Percentiles rank a stretch among this genome's conserved stretches.
phyloP scores from a whole-genome alignment of 1,139 yeast species.

The Hanseniaspora gamundiae region DNA sequence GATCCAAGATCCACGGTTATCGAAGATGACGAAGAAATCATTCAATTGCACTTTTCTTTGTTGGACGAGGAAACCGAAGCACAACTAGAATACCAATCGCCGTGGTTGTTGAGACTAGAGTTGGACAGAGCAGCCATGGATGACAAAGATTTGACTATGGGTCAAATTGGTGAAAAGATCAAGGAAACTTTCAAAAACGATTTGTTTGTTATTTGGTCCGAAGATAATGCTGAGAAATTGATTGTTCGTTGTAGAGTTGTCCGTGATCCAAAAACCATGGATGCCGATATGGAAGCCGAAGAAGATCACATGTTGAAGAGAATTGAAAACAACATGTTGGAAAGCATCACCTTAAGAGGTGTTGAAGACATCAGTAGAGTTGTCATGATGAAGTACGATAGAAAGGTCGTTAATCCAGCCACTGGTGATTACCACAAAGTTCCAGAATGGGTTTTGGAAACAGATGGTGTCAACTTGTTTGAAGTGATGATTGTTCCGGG shows the following conservation, averaged over 20 bases:
- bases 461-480: constrained; percentile 94
- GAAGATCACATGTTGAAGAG: constrained; percentile 95
- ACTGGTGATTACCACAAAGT: constrained; percentile 81
- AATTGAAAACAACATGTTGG: constrained; percentile 93
- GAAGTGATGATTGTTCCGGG: constrained; percentile 95
- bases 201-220: constrained; percentile 96
- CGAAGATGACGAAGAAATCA: constrained; percentile 93
- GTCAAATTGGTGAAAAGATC: constrained; percentile 94
- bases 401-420: constrained; percentile 53
- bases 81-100: constrained; percentile 85
- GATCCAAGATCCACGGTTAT: constrained; percentile 94
- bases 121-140: constrained; percentile 98
- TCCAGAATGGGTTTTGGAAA: constrained; percentile 96
- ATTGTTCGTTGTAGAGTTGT: constrained; percentile 97
- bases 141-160: constrained; percentile 95
- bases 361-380: constrained; percentile 87
- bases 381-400: constrained; percentile 76
- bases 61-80: constrained; percentile 97
- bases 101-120: constrained; percentile 94
- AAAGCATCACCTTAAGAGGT: constrained; percentile 90
- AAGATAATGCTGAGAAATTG: constrained; percentile 95
- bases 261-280: constrained; percentile 87
- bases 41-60: constrained; percentile 92
- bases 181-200: constrained; percentile 90
- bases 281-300: constrained; percentile 89